A percentile compares a stretch with the other conserved stretches of the same genome.
Conservation (phyloP, 768 basidiomycete genomes). For the Tricholoma terreum region DNA sequence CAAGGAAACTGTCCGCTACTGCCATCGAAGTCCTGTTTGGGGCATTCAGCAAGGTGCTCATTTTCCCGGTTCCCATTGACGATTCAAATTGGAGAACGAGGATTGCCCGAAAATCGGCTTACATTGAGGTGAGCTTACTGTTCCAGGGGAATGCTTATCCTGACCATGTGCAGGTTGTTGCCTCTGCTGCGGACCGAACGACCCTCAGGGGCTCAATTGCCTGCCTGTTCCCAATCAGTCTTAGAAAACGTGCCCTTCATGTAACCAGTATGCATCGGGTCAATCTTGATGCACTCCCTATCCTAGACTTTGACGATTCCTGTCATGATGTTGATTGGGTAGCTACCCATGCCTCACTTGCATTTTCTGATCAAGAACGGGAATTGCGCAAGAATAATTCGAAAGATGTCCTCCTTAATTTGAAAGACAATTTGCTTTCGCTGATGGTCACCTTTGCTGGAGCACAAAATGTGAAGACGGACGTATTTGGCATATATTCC, state of each 20-base stretch:
- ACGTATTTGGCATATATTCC: not conserved
- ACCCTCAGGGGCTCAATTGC: not conserved
- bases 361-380: constrained; percentile 20
- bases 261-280: constrained; percentile 29
- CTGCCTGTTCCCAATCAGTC: not conserved
- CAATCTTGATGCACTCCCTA: constrained; percentile 24
- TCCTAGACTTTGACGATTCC: constrained; percentile 10
- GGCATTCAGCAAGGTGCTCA: constrained; percentile 22
- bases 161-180: not conserved
- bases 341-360: constrained; percentile 15
- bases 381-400: not conserved
- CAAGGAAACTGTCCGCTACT: not conserved
- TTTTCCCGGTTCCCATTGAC: constrained; percentile 44
- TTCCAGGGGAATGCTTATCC: not conserved
- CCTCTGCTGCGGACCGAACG: not conserved
- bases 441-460: constrained; percentile 5
- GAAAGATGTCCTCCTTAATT: constrained; percentile 1
- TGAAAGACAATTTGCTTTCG: constrained; percentile 21
- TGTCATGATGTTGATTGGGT: constrained; percentile 20
- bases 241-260: not conserved
- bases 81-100: constrained; percentile 35
- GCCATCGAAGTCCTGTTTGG: constrained; percentile 14
- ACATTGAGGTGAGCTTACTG: constrained; percentile 37
- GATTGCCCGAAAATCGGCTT: constrained; percentile 53
- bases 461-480: not conserved